Base-by-base conservation (phyloP, 805 yeast species). In the Kuraishia molischiana region DNA sequence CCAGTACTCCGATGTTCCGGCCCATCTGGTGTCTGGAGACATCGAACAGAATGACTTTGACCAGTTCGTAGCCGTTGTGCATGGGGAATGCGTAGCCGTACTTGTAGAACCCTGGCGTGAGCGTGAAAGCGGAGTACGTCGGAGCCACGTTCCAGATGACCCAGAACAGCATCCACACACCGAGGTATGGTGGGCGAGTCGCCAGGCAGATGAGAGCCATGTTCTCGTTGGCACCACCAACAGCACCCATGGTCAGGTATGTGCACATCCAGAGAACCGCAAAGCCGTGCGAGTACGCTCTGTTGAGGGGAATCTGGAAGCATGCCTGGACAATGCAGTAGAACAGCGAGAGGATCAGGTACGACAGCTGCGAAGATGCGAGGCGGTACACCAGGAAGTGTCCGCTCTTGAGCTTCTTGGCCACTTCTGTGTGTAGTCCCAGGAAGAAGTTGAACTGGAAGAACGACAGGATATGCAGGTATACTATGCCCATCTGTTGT, bases 61-160 rank as follows among this genome's bases (percentile, higher is more conserved):
- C 67, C 24, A 74, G 64, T 41, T 74, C 82, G 36, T 65, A 65
- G 0, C 80, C 74, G 43, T 77, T 75, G 48, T 74, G 74, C 32
- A 79, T 64, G 1, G 89, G 89, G 60, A 75, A 62, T 19, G 71
- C 78, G 47, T 76, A 78, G n/a, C 85, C 85, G 52, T 72, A 77
- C 34, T 77, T 58, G 53, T 67, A 80, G 45, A 79, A 74, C 14
- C 52, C 44, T 5, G 76, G 74, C 15, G 64, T 57, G 37, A 80
- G 56, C 1, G 67, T 77, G 48, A 77, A 46, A 5, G 86, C 79
- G 29, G 72, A 64, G 49, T 78, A 77, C 1, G 84, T 70, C 13
- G 85, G 74, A 1, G 86, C 63, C 37, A 79, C 69, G 47, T 81
- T 81, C 28, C 67, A 38, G 40, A 81, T 70, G 44, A 80, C 82